Percentiles rank a stretch among this genome's conserved stretches.
These are phyloP conservation scores for Pseudogymnoascus sp. DNA, from an alignment of 2,329 filamentous ascomycete genomes.

Conservation along the genomic window DNA sequence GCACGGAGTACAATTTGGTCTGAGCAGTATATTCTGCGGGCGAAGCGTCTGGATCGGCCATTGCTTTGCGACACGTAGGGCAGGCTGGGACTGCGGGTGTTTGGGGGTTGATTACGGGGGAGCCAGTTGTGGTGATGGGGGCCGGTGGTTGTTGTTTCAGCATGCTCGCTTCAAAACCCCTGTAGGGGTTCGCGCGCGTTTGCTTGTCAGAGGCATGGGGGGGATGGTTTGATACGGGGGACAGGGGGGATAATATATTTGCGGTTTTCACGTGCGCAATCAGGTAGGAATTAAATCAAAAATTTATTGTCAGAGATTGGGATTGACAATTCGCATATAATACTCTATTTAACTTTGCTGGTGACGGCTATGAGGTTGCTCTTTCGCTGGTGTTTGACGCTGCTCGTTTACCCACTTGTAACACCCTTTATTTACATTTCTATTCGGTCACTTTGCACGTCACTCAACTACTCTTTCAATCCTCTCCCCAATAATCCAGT, in stretches of 20 bases:
- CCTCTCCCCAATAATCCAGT: too few relatives aligned
- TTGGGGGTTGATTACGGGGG: slow-evolving; percentile 3
- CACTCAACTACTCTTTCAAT: too few relatives aligned
- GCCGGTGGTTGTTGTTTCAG: background rate
- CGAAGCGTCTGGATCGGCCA: background rate
- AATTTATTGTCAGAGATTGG: background rate
- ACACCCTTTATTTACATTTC: too few relatives aligned
- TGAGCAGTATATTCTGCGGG: background rate
- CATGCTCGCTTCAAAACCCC: background rate
- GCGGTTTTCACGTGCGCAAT: background rate
- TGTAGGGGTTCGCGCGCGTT: slow-evolving; percentile 2
- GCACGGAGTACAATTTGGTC: background rate
- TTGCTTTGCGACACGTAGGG: slow-evolving; percentile 3
- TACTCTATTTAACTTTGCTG: background rate
- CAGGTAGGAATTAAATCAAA: background rate
- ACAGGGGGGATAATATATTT: background rate
- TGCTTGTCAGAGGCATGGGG: background rate
- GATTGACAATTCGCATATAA: background rate
- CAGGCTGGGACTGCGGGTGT: background rate
- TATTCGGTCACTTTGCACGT: too few relatives aligned
- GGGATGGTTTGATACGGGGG: background rate
- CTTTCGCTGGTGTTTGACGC: too few relatives aligned
- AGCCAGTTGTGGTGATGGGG: slow-evolving; percentile 2
- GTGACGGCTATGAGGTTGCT: too few relatives aligned
- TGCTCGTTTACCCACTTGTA: too few relatives aligned